Conservation (phyloP, 1,284 basidiomycete species). For the Schizophyllum commune region DNA sequence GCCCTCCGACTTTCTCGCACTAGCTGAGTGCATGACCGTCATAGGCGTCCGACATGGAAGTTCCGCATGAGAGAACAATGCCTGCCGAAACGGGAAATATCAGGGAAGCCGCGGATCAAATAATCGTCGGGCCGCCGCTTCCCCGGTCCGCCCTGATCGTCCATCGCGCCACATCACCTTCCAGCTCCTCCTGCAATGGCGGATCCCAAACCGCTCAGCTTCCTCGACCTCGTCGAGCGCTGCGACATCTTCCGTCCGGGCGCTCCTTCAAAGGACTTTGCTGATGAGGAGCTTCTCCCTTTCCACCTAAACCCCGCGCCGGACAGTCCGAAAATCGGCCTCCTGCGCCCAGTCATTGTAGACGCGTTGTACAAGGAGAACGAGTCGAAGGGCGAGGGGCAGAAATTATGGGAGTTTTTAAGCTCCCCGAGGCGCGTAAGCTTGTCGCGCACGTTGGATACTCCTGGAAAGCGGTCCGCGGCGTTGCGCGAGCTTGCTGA, state of each 20-base stretch:
- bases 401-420: constrained; percentile 8
- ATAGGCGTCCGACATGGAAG: too few relatives aligned
- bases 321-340: constrained; percentile 50
- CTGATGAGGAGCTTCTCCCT: constrained; percentile 39
- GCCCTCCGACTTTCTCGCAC: too few relatives aligned
- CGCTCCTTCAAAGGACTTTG: constrained; percentile 15
- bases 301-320: constrained; percentile 40
- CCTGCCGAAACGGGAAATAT: too few relatives aligned
- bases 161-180: too few relatives aligned
- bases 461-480: constrained; percentile 46
- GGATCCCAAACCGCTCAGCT: constrained; percentile 12
- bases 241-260: constrained; percentile 42
- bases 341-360: constrained; percentile 52
- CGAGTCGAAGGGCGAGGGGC: constrained; percentile 13
- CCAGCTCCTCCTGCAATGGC: not conserved
- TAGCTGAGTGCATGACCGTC: too few relatives aligned
- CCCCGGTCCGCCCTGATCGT: too few relatives aligned
- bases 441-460: constrained; percentile 45
- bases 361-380: constrained; percentile 45
- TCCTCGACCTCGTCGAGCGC: constrained; percentile 50
- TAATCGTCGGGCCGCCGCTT: too few relatives aligned
- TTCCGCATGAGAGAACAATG: too few relatives aligned
- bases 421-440: constrained; percentile 30
- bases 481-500: constrained; percentile 57
- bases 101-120: too few relatives aligned